These are phyloP conservation scores for Aegilops speltoides DNA, from an alignment of 176 grass and related monocot genomes.

Conservation along the genomic window DNA sequence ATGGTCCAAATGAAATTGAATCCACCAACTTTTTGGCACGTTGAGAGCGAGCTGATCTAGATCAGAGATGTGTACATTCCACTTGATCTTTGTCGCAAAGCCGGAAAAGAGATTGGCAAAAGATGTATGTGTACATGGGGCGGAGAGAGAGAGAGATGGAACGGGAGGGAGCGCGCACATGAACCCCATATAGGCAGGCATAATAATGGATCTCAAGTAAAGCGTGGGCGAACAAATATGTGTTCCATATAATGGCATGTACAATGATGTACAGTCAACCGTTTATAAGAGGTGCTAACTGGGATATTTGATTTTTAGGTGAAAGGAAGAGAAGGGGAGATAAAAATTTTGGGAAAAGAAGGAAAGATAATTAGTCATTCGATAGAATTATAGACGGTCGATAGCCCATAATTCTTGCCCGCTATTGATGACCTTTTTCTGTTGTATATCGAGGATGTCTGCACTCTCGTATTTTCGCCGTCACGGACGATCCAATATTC, in stretches of 20 bases:
- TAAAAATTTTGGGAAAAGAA: no score
- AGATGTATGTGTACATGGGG: neutral
- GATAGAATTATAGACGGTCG: no score
- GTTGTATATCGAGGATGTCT: no score
- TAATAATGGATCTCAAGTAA: slow-evolving; percentile 13
- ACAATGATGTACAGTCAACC: no score
- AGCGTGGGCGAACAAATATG: neutral
- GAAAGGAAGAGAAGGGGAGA: no score
- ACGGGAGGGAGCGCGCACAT: neutral
- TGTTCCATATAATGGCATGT: neutral
- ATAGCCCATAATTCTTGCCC: no score
- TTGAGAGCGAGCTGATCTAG: slow-evolving; percentile 17
- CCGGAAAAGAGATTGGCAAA: slow-evolving; percentile 9
- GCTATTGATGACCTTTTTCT: no score
- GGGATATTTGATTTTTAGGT: no score
- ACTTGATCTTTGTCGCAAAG: neutral
- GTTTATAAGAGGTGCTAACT: no score
- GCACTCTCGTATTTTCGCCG: no score
- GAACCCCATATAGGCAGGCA: slow-evolving; percentile 10
- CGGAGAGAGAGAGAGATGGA: neutral
- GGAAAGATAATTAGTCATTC: no score
- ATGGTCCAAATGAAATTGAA: slow-evolving; percentile 14
- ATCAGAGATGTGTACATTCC: slow-evolving; percentile 30
- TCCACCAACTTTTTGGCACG: neutral
- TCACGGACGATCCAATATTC: no score